Evolutionary conservation across 768 basidiomycete genomes (phyloP).

Genomic region (Suillus luteus): DNA sequence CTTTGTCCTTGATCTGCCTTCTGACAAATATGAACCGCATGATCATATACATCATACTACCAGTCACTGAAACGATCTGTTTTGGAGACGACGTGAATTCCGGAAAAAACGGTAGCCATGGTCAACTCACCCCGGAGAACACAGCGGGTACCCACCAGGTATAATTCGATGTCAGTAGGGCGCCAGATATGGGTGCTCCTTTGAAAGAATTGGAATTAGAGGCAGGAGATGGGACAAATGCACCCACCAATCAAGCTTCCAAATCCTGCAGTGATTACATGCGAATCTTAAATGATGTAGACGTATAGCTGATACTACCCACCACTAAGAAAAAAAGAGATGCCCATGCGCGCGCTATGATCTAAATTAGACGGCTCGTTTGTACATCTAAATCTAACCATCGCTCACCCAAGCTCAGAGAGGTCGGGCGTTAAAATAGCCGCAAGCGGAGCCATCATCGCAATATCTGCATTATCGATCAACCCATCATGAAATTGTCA

Average conservation of each 20-base stretch:
- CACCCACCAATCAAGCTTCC: slow-evolving; percentile 27
- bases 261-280: slow-evolving; percentile 18
- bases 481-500: background rate
- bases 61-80: background rate
- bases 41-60: background rate
- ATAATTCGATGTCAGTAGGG: slow-evolving; percentile 51
- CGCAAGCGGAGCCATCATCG: slow-evolving; percentile 44
- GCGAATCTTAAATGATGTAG: slow-evolving; percentile 6
- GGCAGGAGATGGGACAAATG: background rate
- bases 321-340: slow-evolving; percentile 52
- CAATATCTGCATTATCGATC: slow-evolving; percentile 34
- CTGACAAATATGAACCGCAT: background rate
- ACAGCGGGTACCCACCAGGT: slow-evolving; percentile 46
- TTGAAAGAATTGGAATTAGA: slow-evolving; percentile 22
- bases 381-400: background rate
- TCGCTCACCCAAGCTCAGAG: slow-evolving; percentile 12
- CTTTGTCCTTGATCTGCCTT: background rate
- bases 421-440: slow-evolving; percentile 41
- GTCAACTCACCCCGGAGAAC: slow-evolving; percentile 37
- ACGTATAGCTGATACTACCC: slow-evolving; percentile 13
- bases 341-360: slow-evolving; percentile 42
- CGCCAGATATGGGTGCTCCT: slow-evolving; percentile 61
- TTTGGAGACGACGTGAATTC: background rate
- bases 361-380: slow-evolving; percentile 3
- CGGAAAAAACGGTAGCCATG: background rate